Conservation (phyloP, 192 early-diverging fungal species). For the Rhizophlyctis rosea region DNA sequence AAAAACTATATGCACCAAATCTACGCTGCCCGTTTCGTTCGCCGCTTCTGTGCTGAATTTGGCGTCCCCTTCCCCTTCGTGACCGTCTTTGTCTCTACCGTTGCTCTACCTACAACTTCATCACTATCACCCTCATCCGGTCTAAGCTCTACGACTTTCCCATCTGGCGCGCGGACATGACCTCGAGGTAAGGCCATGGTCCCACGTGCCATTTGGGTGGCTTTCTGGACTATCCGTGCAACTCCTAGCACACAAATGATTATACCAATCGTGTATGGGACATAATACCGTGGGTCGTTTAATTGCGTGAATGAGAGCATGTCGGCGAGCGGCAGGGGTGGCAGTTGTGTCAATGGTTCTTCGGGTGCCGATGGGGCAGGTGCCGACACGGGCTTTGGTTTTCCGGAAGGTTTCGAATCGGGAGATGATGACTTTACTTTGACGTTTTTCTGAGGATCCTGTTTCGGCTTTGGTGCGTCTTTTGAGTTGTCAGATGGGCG, state of each 20-base stretch:
- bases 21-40: too few relatives aligned
- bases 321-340: constrained; percentile 6
- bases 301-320: constrained; percentile 18
- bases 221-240: constrained; percentile 27
- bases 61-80: background rate
- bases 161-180: too few relatives aligned
- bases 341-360: background rate
- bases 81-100: background rate
- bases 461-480: background rate
- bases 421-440: background rate
- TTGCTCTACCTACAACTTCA: background rate
- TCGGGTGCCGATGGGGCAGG: background rate
- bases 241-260: constrained; percentile 30
- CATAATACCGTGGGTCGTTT: constrained; percentile 18
- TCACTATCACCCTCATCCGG: background rate
- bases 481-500: background rate
- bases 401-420: too few relatives aligned
- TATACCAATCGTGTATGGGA: constrained; percentile 31
- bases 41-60: background rate
- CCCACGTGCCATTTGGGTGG: background rate
- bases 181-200: too few relatives aligned
- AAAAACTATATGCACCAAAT: too few relatives aligned
- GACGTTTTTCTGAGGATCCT: background rate
- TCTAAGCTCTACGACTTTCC: background rate
- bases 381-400: too few relatives aligned